These are phyloP conservation scores for Irpex rosettiformis DNA, from an alignment of 1,284 basidiomycete species.

Conservation along the genomic window DNA sequence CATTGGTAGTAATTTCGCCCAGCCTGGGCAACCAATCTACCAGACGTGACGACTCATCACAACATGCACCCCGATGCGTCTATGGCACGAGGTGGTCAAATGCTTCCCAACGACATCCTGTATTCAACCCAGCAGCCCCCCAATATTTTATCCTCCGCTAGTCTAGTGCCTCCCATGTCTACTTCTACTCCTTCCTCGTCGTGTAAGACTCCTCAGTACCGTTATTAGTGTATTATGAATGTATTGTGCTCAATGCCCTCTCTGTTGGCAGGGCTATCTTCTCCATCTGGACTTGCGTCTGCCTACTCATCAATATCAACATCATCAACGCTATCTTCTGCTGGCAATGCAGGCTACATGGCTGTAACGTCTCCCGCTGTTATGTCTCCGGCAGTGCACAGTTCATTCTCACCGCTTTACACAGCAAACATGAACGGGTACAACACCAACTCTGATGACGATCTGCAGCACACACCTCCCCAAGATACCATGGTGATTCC, in stretches of 20 bases:
- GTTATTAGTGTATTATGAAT: slow-evolving; percentile 66
- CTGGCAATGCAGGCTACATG: not conserved
- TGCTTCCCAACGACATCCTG: slow-evolving; percentile 38
- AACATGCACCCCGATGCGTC: slow-evolving; percentile 25
- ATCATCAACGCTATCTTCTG: slow-evolving; percentile 4
- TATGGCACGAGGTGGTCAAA: slow-evolving; percentile 25
- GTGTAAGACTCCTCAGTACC: slow-evolving; percentile 66
- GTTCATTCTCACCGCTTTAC: slow-evolving; percentile 25
- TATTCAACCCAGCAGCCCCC: slow-evolving; percentile 30
- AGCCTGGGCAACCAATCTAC: slow-evolving; percentile 33
- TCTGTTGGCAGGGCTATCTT: slow-evolving; percentile 46
- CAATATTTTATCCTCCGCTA: slow-evolving; percentile 34
- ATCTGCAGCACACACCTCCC: slow-evolving; percentile 16
- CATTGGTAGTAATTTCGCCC: slow-evolving; percentile 26
- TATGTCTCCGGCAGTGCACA: slow-evolving; percentile 10
- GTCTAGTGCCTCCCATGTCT: slow-evolving; percentile 27
- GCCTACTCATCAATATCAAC: slow-evolving; percentile 19
- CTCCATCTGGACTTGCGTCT: slow-evolving; percentile 24
- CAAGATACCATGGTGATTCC: slow-evolving; percentile 13
- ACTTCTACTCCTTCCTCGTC: slow-evolving; percentile 30
- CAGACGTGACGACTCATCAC: slow-evolving; percentile 29
- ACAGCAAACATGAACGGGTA: slow-evolving; percentile 16
- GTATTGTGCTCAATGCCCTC: slow-evolving; percentile 65
- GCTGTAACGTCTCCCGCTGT: not conserved
- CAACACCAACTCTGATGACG: slow-evolving; percentile 20